Base-by-base conservation (phyloP, 257 asterid species). In the Primulina huaijiensis region DNA sequence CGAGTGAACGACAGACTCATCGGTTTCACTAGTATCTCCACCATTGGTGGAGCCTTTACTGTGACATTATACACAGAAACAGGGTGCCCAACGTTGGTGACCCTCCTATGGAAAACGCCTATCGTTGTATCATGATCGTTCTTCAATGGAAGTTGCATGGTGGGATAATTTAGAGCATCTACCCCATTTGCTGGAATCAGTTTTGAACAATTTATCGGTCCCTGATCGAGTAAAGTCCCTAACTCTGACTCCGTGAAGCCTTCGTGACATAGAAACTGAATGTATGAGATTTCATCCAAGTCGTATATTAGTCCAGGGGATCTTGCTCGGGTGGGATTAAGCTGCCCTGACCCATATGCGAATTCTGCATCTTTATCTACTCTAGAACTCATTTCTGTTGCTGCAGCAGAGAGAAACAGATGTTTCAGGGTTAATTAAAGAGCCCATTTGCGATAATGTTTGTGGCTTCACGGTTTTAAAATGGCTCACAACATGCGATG, bases 141-240 rank as follows among this genome's bases (percentile, higher is more conserved):
- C 72, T 53, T 87, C 77, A 88, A 60, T 43, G 80, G 55, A 8
- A 92, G 92, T 74, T 92, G 96, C 88, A 92, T 87, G 21, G 88
- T 85, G n/a, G 98, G 98, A 77, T 90, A 92, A 85, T 92, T 92
- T 52, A 92, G 67, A 62, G 88, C 90, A 72, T 92, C 98, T 78
- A 81, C 89, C 20, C 95, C 83, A 1, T 21, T 80, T 56, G 79
- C 81, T 62, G 91, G 97, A 56, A 88, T 74, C 74, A 92, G 65
- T n/a, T 70, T 75, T 59, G 97, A 88, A 30, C 98, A 92, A 50
- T 92, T 87, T 67, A 92, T 68, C 0, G 71, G 73, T 4, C 60
- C 86, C 10, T 72, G 77, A 4, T 74, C 76, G 10, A 82, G 65
- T 77, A 92, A 78, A 73, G 67, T 80, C 34, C 83, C 81, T 1